A percentile compares a stretch with the other conserved stretches of the same genome.
phyloP scores from a whole-genome alignment of 2,329 filamentous ascomycete species.

The Knufia petricola region DNA sequence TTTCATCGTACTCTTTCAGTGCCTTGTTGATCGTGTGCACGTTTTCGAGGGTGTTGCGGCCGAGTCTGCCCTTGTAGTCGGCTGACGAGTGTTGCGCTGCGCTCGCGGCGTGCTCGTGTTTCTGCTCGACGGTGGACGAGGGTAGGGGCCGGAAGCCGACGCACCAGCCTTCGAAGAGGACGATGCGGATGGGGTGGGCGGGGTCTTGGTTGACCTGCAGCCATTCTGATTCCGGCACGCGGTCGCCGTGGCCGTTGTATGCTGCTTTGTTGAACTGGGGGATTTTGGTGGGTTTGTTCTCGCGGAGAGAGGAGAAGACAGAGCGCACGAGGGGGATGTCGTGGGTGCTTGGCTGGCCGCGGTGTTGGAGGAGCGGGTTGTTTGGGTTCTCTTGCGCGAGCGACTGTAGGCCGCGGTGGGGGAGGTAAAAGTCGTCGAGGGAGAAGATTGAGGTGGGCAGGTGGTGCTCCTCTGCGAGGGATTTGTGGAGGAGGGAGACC shows the following conservation, averaged over 20 bases:
- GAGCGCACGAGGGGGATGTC: constrained; percentile 56
- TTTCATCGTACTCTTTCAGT: constrained; percentile 48
- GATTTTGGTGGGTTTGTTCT: constrained; percentile 47
- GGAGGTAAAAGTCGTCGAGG: constrained; percentile 84
- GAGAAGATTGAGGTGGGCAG: constrained; percentile 63
- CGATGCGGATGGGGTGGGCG: constrained; percentile 42
- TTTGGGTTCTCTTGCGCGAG: constrained; percentile 56
- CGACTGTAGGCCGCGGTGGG: constrained; percentile 55
- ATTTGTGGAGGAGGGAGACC: constrained; percentile 55
- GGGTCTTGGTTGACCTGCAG: constrained; percentile 36
- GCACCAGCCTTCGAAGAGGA: constrained; percentile 87
- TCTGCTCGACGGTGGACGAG: constrained; percentile 41
- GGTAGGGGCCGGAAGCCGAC: constrained; percentile 65
- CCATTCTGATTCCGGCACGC: constrained; percentile 56
- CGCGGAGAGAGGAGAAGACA: constrained; percentile 53
- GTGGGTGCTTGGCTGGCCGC: constrained; percentile 77
- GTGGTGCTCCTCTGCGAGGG: constrained; percentile 36
- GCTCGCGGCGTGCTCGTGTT: constrained; percentile 33
- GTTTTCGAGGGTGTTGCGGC: constrained; percentile 46
- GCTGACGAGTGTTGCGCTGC: too few relatives aligned
- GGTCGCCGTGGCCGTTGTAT: constrained; percentile 66
- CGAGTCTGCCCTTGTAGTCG: too few relatives aligned
- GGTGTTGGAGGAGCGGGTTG: constrained; percentile 69
- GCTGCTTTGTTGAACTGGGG: constrained; percentile 79
- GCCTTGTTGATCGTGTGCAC: constrained; percentile 51